Percentiles rank a stretch among this genome's conserved stretches.
phyloP scores from a whole-genome alignment of 139 green algal genomes.

The Chlorella sorokiniana region DNA sequence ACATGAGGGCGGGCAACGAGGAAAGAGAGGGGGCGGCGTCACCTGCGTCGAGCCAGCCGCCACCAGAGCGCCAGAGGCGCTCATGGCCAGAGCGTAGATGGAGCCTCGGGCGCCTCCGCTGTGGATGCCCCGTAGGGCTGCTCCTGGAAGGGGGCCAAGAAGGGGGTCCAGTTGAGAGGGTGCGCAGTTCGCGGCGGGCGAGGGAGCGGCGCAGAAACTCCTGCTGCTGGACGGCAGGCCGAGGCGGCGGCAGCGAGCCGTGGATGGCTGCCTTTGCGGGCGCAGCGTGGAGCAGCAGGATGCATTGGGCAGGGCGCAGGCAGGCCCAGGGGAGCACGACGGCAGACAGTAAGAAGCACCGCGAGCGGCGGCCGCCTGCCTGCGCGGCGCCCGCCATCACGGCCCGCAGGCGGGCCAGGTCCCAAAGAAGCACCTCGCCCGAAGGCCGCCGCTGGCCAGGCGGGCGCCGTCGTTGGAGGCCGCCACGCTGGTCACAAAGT shows the following conservation, averaged over 20 bases:
- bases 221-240: too few relatives aligned
- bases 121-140: background rate
- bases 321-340: too few relatives aligned
- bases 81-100: slow-evolving; percentile 85
- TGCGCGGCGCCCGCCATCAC: background rate
- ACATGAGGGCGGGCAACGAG: background rate
- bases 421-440: slow-evolving; percentile 56
- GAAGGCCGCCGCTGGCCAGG: slow-evolving; percentile 47
- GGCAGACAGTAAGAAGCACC: too few relatives aligned
- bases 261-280: too few relatives aligned
- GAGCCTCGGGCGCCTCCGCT: slow-evolving; percentile 42
- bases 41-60: slow-evolving; percentile 75
- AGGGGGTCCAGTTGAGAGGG: background rate
- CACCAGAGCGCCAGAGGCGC: slow-evolving; percentile 60
- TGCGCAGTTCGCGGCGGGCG: background rate
- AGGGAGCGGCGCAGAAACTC: too few relatives aligned
- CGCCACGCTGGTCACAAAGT: slow-evolving; percentile 54
- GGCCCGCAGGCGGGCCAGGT: slow-evolving; percentile 24
- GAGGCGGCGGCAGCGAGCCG: too few relatives aligned
- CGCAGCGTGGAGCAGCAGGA: too few relatives aligned
- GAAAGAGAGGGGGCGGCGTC: background rate
- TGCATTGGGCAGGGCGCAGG: too few relatives aligned
- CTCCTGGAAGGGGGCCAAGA: background rate
- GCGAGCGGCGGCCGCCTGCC: background rate
- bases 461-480: background rate